Percentiles rank a stretch among this genome's conserved stretches.
Evolutionary conservation across 169 alveolate species (phyloP).

Genomic region (Cryptosporidium felis): DNA sequence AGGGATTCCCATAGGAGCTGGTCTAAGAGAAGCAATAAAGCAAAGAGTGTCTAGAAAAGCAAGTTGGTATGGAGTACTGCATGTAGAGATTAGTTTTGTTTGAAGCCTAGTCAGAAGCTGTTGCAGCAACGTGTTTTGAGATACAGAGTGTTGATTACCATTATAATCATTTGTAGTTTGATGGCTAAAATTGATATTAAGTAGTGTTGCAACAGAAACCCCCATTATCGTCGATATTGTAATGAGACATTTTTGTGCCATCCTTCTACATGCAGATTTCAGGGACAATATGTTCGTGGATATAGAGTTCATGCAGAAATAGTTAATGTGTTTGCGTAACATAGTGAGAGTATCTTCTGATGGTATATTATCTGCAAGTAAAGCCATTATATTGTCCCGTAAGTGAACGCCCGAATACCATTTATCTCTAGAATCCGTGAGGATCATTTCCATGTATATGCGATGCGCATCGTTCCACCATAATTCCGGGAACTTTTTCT

Average conservation of each 20-base stretch:
- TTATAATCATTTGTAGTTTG: not conserved
- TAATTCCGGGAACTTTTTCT: not conserved
- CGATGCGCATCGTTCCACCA: slow-evolving; percentile 48
- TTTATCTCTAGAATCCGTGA: slow-evolving; percentile 19
- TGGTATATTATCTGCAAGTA: slow-evolving; percentile 2
- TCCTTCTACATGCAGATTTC: slow-evolving; percentile 57
- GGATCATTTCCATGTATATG: slow-evolving; percentile 51
- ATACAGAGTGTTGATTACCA: not conserved
- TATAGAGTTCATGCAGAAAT: slow-evolving; percentile 38
- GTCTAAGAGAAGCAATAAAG: slow-evolving; percentile 57
- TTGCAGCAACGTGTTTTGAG: slow-evolving; percentile 40
- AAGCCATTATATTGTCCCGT: slow-evolving; percentile 11
- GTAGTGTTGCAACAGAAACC: slow-evolving; percentile 58
- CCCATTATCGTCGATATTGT: slow-evolving; percentile 16
- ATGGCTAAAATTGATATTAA: slow-evolving; percentile 20
- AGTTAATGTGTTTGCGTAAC: slow-evolving; percentile 21
- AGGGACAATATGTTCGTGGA: slow-evolving; percentile 41
- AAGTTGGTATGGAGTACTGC: slow-evolving; percentile 58
- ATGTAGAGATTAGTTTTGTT: slow-evolving; percentile 61
- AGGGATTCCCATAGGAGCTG: slow-evolving; percentile 57
- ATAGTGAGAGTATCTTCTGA: not conserved
- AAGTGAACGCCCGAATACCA: slow-evolving; percentile 7
- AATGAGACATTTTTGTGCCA: slow-evolving; percentile 63
- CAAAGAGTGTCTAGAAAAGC: slow-evolving; percentile 60
- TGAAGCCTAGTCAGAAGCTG: slow-evolving; percentile 54